Evolutionary conservation across 495 filamentous ascomycete genomes (phyloP), one percentile per base, ranked within the genome.

Genomic region (Lasiosphaeriaceae sp.): DNA sequence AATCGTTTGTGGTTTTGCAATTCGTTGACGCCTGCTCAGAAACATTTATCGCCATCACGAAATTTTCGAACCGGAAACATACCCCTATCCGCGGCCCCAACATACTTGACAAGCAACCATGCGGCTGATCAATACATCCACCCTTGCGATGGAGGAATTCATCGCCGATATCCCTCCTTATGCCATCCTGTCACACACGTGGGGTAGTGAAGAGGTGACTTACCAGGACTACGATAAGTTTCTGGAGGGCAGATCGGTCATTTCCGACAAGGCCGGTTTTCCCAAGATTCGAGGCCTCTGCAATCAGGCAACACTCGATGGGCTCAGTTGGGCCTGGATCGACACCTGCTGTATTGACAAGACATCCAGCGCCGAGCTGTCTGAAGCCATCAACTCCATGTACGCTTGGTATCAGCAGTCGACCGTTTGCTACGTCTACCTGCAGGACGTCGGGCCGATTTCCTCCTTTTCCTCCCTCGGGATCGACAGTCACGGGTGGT

Each of bases 101-200:
- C n/a, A n/a, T n/a, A n/a, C n/a, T n/a, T n/a, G n/a, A n/a, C n/a
- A n/a, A n/a, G n/a, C 34, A 14, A 52, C 50, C 31, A 65, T 65
- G 62, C 55, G 62, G 6, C 58, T 65, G 12, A 17, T 64, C 16
- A 54, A 51, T 11, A 58, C 62, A 23, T 47, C 56, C 34, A 65
- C 55, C 5, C 41, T 65, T n/a, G 53, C 52, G 12, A 52, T 61
- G 11, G 47, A 46, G 7, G 58, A 61, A 37, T 61, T 65, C 22
- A 24, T 59, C 17, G 58, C 31, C 5, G 48, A 45, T 12, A 50
- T 49, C 0, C 60, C 60, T 7, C 63, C 52, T 1, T 78, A 78
- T 31, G 74, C 71, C 12, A 77, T 77, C 49, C 66, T 80, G 21
- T 77, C 74, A 1, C 77, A 80, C 57, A 72, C 70, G 3, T 80